Evolutionary conservation across 108 stramenopile species (phyloP).

Genomic region (Fragilariopsis cylindrus): DNA sequence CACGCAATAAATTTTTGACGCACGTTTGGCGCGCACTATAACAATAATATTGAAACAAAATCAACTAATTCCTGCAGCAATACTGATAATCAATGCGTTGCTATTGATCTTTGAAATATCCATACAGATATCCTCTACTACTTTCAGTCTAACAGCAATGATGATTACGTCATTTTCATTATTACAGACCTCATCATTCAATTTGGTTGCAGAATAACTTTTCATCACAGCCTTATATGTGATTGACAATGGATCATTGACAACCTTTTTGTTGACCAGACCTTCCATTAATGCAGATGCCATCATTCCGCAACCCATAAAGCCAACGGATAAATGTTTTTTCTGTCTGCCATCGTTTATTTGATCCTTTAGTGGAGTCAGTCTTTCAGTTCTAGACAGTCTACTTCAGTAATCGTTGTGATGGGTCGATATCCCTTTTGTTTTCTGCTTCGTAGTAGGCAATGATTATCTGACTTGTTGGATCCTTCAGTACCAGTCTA

Average conservation of each 20-base stretch:
- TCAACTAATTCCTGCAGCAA: conserved; percentile 85
- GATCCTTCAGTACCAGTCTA: too few relatives aligned
- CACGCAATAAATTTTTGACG: too few relatives aligned
- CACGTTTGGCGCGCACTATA: too few relatives aligned
- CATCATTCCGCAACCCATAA: conserved; percentile 88
- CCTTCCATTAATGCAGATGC: conserved; percentile 81
- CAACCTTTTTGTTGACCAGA: conserved; percentile 50
- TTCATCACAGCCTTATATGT: conserved; percentile 55
- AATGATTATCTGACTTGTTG: too few relatives aligned
- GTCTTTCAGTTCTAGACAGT: too few relatives aligned
- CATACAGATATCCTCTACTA: conserved; percentile 51
- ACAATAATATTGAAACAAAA: too few relatives aligned
- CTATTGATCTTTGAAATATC: conserved; percentile 49
- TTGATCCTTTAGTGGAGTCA: neutral
- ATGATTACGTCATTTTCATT: conserved; percentile 65
- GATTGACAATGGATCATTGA: conserved; percentile 49
- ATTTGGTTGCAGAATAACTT: conserved; percentile 56
- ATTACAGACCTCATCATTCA: conserved; percentile 62
- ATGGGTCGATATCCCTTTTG: too few relatives aligned
- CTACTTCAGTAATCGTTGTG: too few relatives aligned
- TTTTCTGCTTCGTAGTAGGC: too few relatives aligned
- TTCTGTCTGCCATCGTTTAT: neutral
- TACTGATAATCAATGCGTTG: conserved; percentile 69
- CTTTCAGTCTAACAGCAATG: conserved; percentile 79
- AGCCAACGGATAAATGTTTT: conserved; percentile 56